Conservation (phyloP, 1,139 yeast genomes). For the Yamadazyma aaseri region DNA sequence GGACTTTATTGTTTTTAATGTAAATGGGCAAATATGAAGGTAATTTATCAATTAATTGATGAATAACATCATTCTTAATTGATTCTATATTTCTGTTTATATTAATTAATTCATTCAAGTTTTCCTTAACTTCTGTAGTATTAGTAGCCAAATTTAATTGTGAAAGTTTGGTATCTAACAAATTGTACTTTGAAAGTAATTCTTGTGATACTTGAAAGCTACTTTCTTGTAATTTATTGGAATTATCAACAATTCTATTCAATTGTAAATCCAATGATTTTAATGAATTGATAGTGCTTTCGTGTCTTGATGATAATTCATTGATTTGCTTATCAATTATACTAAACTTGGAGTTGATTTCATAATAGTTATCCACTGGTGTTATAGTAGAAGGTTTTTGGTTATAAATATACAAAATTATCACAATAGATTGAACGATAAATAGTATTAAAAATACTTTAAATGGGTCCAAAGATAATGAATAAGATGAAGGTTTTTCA, state of each 20-base stretch:
- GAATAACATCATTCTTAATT: constrained; percentile 21
- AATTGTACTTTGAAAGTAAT: constrained; percentile 10
- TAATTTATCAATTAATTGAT: constrained; percentile 21
- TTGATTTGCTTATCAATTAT: constrained; percentile 19
- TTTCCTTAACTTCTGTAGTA: constrained; percentile 17
- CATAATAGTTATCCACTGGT: constrained; percentile 15
- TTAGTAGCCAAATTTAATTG: constrained; percentile 10
- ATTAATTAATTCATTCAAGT: constrained; percentile 16
- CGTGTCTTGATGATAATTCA: constrained; percentile 7
- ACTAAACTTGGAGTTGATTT: constrained; percentile 18
- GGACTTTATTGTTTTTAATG: constrained; percentile 34
- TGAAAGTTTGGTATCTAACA: constrained; percentile 11
- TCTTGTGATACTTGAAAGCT: constrained; percentile 3
- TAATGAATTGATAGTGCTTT: constrained; percentile 12
- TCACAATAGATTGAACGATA: constrained; percentile 2
- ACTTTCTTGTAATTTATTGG: constrained; percentile 2
- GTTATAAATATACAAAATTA: neutral
- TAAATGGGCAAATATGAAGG: constrained; percentile 36
- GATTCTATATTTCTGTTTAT: constrained; percentile 20
- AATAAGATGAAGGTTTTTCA: neutral
- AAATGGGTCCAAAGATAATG: neutral
- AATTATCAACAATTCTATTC: constrained; percentile 1
- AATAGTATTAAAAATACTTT: neutral
- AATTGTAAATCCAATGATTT: constrained; percentile 1
- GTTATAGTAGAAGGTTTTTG: neutral